These are phyloP conservation scores for Golubevia sp. DNA, from an alignment of 1,284 basidiomycete species.

Conservation along the genomic window DNA sequence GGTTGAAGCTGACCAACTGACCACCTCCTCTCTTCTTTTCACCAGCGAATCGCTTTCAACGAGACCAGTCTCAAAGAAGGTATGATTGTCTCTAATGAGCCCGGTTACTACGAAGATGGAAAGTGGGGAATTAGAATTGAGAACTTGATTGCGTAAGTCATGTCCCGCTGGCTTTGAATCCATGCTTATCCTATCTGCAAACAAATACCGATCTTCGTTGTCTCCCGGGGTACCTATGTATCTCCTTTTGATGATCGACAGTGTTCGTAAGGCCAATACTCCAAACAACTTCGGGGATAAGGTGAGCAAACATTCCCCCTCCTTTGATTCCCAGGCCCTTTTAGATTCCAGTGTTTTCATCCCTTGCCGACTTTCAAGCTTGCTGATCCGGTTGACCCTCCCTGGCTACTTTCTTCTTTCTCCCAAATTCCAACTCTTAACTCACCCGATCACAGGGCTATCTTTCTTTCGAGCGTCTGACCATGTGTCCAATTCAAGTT, in stretches of 20 bases:
- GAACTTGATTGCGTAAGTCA: constrained; percentile 64
- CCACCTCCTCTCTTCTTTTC: too few relatives aligned
- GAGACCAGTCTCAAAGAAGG: constrained; percentile 55
- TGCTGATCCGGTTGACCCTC: background rate
- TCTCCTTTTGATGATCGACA: too few relatives aligned
- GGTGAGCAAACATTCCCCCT: too few relatives aligned
- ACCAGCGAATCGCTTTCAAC: constrained; percentile 40
- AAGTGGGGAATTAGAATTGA: constrained; percentile 92
- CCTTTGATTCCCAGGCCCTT: background rate
- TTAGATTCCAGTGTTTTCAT: background rate
- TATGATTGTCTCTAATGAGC: constrained; percentile 66
- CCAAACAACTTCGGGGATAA: constrained; percentile 79
- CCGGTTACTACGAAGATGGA: constrained; percentile 92
- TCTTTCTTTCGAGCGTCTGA: constrained; percentile 80
- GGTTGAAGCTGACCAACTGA: too few relatives aligned
- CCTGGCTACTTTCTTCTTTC: too few relatives aligned
- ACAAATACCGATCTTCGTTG: background rate
- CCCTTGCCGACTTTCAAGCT: background rate
- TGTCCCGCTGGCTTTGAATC: background rate
- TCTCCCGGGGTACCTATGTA: too few relatives aligned
- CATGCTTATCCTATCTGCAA: background rate
- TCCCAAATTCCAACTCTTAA: too few relatives aligned
- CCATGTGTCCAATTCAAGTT: constrained; percentile 82
- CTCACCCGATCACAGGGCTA: constrained; percentile 27
- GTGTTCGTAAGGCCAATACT: constrained; percentile 64